Evolutionary conservation across 2,329 filamentous ascomycete species (phyloP), one percentile per base, ranked within the genome.

Genomic region (Hymenoscyphus scutula): DNA sequence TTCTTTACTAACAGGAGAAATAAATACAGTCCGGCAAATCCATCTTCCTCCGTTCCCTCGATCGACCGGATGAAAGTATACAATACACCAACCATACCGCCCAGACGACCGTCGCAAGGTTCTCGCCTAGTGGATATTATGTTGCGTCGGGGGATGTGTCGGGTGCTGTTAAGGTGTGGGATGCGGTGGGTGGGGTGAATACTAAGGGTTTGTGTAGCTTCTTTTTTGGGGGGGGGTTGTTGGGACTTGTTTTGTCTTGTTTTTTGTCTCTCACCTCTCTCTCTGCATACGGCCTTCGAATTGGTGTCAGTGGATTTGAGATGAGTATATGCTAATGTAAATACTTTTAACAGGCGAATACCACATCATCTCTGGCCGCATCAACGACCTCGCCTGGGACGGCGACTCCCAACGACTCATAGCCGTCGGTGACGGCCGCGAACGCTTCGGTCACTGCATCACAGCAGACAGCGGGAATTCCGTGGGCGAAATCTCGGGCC

Each of bases 331-430:
- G n/a, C n/a, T n/a, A n/a, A n/a, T n/a, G n/a, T n/a, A n/a, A n/a
- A n/a, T n/a, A n/a, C n/a, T n/a, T n/a, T 7, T 13, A 23, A 38
- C 65, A 83, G 83, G 93, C 69, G 94, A 98, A 77, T 98, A 97
- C 77, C 84, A 87, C 73, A 97, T 98, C 77, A 93, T 98, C 72
- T 92, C 91, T 37, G 95, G 95, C 13, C 89, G 91, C 60, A 94
- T 99, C 78, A 96, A 97, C 75, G 95, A 99, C 75, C 86, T 99
- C 68, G 94, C 92, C 1, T 99, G 95, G 93, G 95, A 98, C 73
- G 94, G 93, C 62, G 95, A 99, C 77, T 96, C 91, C 65, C 93
- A 97, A 80, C 89, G 95, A 57, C 89, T 99, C 73, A 97, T 98
- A 72, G 95, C 94, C 3, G 94, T 99, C 5, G 95, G 95, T 53